phyloP scores from a whole-genome alignment of 192 early-diverging fungal genomes.

The Coemansia sp. region DNA sequence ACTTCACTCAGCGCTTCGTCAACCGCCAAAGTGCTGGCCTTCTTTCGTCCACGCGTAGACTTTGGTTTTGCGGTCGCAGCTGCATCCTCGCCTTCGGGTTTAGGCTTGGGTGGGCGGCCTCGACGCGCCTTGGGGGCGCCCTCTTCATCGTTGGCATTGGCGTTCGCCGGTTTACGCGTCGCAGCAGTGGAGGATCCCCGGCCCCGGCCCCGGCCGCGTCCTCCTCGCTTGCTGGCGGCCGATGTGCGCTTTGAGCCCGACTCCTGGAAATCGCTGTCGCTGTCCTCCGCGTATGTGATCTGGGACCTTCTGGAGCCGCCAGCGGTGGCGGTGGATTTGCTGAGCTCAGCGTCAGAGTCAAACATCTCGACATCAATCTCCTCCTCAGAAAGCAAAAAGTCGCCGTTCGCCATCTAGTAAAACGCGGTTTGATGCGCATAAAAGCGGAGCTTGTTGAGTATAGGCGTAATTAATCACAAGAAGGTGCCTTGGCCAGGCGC shows the following conservation, averaged over 20 bases:
- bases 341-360: conserved; percentile 49
- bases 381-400: conserved; percentile 43
- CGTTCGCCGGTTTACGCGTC: conserved; percentile 2
- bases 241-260: conserved; percentile 23
- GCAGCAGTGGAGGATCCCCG: conserved; percentile 9
- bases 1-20: conserved; percentile 5
- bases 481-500: too few relatives aligned
- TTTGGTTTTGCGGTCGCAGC: conserved; percentile 22
- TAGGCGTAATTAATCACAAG: neutral
- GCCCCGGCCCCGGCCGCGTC: conserved; percentile 35
- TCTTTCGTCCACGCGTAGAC: conserved; percentile 38
- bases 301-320: conserved; percentile 1
- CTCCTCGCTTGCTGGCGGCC: conserved; percentile 19
- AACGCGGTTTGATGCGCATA: neutral
- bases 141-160: conserved; percentile 15
- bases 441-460: neutral
- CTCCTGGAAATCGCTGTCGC: conserved; percentile 45
- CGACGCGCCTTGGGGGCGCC: conserved; percentile 26
- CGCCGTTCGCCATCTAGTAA: conserved; percentile 5
- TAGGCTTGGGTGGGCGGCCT: conserved; percentile 34
- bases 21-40: conserved; percentile 1
- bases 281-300: conserved; percentile 8
- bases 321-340: conserved; percentile 12
- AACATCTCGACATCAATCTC: conserved; percentile 53
- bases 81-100: neutral